Evolutionary conservation across 2,329 filamentous ascomycete species (phyloP).

Genomic region (Chaetomium strumarium): DNA sequence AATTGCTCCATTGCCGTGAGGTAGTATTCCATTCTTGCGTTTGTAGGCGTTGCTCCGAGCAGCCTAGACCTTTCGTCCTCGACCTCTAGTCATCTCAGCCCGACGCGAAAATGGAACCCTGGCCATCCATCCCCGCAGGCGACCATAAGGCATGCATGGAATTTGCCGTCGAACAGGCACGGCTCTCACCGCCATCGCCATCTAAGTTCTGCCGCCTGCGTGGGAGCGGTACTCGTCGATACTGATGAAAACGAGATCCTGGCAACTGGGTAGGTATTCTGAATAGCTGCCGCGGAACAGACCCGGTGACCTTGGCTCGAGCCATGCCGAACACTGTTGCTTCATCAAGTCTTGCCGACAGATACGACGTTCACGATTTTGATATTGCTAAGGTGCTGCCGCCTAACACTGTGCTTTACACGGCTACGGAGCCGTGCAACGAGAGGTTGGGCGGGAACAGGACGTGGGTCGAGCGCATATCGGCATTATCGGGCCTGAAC

Average conservation of each 20-base stretch:
- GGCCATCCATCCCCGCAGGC: constrained; percentile 8
- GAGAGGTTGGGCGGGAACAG: constrained; percentile 16
- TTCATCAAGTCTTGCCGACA: constrained; percentile 39
- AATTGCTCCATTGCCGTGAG: too few relatives aligned
- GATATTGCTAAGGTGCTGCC: constrained; percentile 34
- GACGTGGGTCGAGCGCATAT: not conserved
- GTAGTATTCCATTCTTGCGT: too few relatives aligned
- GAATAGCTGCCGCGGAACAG: constrained; percentile 34
- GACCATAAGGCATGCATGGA: constrained; percentile 36
- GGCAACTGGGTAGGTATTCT: constrained; percentile 40
- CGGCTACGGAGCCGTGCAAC: constrained; percentile 42
- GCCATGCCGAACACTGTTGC: constrained; percentile 40
- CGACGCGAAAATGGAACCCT: constrained; percentile 1
- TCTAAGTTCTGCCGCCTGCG: constrained; percentile 39
- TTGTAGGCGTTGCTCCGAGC: too few relatives aligned
- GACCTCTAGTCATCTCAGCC: too few relatives aligned
- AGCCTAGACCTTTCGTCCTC: too few relatives aligned
- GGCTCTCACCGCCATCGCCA: constrained; percentile 32
- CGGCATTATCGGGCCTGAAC: too few relatives aligned
- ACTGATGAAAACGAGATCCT: constrained; percentile 33
- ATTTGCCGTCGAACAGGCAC: constrained; percentile 32
- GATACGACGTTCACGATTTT: constrained; percentile 31
- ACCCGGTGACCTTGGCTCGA: constrained; percentile 34
- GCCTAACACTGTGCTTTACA: constrained; percentile 36
- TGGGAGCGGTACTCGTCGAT: constrained; percentile 38